Conservation (phyloP, 192 early-diverging fungal species). For the Entomortierella lignicola region DNA sequence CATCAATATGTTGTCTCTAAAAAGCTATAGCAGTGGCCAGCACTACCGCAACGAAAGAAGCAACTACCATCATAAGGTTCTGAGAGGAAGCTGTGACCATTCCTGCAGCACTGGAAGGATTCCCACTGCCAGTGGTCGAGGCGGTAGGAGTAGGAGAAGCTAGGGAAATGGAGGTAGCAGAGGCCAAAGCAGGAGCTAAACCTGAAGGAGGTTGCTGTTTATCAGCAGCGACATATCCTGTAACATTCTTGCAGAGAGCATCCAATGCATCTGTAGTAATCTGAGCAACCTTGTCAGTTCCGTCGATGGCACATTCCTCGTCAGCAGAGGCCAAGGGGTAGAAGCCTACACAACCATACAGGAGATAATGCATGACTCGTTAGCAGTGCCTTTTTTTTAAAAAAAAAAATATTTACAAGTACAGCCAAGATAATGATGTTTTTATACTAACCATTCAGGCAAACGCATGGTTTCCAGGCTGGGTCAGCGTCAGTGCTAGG, state of each 20-base stretch:
- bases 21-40: constrained; percentile 40
- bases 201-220: not conserved
- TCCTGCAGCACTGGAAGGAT: not conserved
- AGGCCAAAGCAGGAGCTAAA: constrained; percentile 5
- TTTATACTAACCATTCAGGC: constrained; percentile 16
- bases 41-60: constrained; percentile 32
- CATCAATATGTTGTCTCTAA: constrained; percentile 5
- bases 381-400: not conserved
- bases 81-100: not conserved
- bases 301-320: constrained; percentile 17
- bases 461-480: constrained; percentile 32
- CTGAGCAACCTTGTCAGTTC: not conserved
- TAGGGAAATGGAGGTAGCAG: constrained; percentile 2
- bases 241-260: not conserved
- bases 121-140: not conserved
- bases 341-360: constrained; percentile 11
- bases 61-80: constrained; percentile 13
- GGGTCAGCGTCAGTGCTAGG: constrained; percentile 35
- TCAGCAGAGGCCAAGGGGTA: constrained; percentile 26
- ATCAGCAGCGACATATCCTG: constrained; percentile 3
- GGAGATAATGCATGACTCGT: too few species aligned
- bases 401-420: not conserved
- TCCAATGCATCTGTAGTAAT: constrained; percentile 15
- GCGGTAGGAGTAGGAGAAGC: not conserved
- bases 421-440: too few species aligned